Evolutionary conservation across 441 rosid species (phyloP), one percentile per base, ranked within the genome.

Genomic region (Sinapis alba): DNA sequence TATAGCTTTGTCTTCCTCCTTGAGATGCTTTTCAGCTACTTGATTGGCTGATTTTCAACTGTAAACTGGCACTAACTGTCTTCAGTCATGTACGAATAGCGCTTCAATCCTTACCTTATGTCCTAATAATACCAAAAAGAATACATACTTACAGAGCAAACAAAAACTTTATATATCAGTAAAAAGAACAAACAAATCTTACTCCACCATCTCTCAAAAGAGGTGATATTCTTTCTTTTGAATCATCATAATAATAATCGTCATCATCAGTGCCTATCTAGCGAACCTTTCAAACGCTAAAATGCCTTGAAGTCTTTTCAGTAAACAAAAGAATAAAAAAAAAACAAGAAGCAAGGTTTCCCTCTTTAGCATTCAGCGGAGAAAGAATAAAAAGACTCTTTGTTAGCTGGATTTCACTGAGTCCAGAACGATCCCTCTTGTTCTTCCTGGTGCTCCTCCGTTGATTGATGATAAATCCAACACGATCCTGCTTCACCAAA

Each of bases 381-480:
- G 58, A 38, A 75, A 68, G n/a, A 7, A 16, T 2, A 24, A 56
- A 56, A 50, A 38, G 27, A 38, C 15, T 65, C 45, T 23, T 69
- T 36, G 77, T 77, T 20, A 78, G 32, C 77, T 32, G 51, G 73
- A 75, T 75, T 84, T 82, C 6, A 87, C 60, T 7, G 82, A 45
- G 34, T 79, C 73, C 61, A 91, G 69, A n/a, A 80, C 77, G 16
- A 95, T 83, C 73, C 97, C 99, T 74, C 99, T 88, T 11, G 99
- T 95, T 81, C 90, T 86, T 65, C 92, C 90, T 2, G 97, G 97
- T 10, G 97, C 95, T 26, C 98, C 99, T 1, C 91, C 96, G 38
- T 78, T 86, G 26, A 90, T 84, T 0, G 85, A 63, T 64, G 97
- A 92, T 45, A 88, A 80, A 75, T 95, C 96, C 91, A 93, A 70